A percentile compares a stretch with the other conserved stretches of the same genome.
phyloP scores from a whole-genome alignment of 225 moss, liverwort and hornwort species.

The Antitrichia curtipendula region DNA sequence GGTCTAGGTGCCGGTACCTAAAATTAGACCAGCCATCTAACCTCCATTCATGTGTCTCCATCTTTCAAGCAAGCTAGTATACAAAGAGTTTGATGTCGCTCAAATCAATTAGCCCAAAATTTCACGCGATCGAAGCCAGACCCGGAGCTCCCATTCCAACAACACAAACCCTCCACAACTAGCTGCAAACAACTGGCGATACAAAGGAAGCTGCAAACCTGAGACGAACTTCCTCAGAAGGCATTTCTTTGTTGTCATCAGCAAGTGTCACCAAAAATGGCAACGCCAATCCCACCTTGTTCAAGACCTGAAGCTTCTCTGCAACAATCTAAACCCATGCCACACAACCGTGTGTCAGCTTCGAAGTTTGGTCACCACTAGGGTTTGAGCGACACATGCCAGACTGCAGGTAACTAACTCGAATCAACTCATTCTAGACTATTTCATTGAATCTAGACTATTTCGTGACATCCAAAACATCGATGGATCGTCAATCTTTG shows the following conservation, averaged over 20 bases:
- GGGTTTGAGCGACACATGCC: background rate
- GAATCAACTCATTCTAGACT: background rate
- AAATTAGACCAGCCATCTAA: conserved; percentile 49
- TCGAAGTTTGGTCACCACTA: background rate
- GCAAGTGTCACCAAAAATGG: conserved; percentile 93
- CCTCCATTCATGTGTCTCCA: conserved; percentile 55
- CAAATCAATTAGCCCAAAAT: background rate
- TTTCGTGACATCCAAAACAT: background rate
- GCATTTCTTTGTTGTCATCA: conserved; percentile 66
- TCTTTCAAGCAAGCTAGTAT: background rate
- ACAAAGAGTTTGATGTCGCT: background rate
- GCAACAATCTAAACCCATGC: conserved; percentile 55
- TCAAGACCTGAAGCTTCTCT: conserved; percentile 66
- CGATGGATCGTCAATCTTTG: background rate
- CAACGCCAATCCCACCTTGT: conserved; percentile 79
- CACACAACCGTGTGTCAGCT: background rate
- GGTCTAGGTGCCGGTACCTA: conserved; percentile 95
- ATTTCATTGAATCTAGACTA: background rate
- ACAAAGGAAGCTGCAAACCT: conserved; percentile 37
- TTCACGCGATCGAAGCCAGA: background rate
- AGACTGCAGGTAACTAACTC: background rate
- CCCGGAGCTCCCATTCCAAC: background rate
- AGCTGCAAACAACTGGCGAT: background rate
- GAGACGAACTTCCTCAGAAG: conserved; percentile 91
- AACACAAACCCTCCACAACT: background rate